These are phyloP conservation scores for Lenzites betulinus DNA, from an alignment of 768 basidiomycete genomes.

Conservation along the genomic window DNA sequence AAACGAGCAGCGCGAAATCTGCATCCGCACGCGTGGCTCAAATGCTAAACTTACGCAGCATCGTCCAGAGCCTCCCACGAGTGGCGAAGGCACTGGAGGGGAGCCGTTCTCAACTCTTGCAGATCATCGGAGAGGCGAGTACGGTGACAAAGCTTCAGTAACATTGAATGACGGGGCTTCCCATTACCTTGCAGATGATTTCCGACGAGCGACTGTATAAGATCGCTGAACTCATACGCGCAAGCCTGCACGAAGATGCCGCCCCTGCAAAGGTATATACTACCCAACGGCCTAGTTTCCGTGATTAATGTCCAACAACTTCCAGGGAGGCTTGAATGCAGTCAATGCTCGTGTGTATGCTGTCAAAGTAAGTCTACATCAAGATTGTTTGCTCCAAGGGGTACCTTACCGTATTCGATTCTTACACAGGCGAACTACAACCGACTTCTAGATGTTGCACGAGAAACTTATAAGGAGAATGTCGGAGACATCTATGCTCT, in stretches of 20 bases:
- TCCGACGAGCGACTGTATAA: slow-evolving; percentile 67
- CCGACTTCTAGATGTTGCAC: slow-evolving; percentile 87
- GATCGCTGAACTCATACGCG: slow-evolving; percentile 60
- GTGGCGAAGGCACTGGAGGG: slow-evolving; percentile 64
- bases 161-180: too few relatives aligned
- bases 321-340: slow-evolving; percentile 68
- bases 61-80: slow-evolving; percentile 67
- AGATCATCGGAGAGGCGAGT: slow-evolving; percentile 60
- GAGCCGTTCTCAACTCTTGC: slow-evolving; percentile 59
- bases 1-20: slow-evolving; percentile 55
- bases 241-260: slow-evolving; percentile 74
- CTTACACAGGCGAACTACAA: slow-evolving; percentile 66
- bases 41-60: slow-evolving; percentile 75
- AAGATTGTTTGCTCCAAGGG: not conserved
- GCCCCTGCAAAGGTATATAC: slow-evolving; percentile 55
- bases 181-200: slow-evolving; percentile 62
- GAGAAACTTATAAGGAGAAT: slow-evolving; percentile 94
- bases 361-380: slow-evolving; percentile 54
- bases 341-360: slow-evolving; percentile 88
- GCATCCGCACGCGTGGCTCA: slow-evolving; percentile 73
- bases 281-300: not conserved
- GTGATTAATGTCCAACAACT: not conserved
- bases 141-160: not conserved
- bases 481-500: slow-evolving; percentile 83
- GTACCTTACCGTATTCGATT: not conserved